Evolutionary conservation across 441 rosid genomes (phyloP), one percentile per base, ranked within the genome.

Genomic region (Gossypium gossypioides): DNA sequence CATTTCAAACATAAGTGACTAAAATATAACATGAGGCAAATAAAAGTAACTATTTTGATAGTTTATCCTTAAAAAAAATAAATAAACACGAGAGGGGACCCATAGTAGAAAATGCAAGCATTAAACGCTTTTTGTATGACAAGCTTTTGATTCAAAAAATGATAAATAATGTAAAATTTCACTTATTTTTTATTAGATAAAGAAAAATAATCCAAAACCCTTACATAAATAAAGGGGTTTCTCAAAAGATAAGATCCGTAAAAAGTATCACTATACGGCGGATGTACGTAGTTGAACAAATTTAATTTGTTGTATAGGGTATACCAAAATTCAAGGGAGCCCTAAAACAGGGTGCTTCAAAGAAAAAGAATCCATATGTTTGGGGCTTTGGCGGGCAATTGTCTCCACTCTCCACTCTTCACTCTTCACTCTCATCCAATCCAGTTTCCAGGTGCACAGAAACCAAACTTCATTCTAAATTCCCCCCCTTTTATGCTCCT

Each of bases 381-480:
- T 68, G 10, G 10, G 21, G 15, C 16, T 27, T 51, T 27, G 60
- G 60, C 72, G 71, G 71, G 71, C 16, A 50, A 67, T 68, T 21
- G 6, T 19, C 18, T 37, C 50, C 10, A 27, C 71, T 19, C 68
- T 19, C 29, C 68, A 27, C 71, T 19, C 68, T 21, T 12, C 68
- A 12, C 32, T 19, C 52, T 32, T 15, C 19, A 58, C 19, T 63
- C 32, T 64, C 68, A 19, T 12, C 68, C 10, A 6, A 2, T 12
- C 68, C 10, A 6, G 3, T 27, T 5, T 4, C 25, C 58, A 51
- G 59, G 27, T 48, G 16, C 29, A 21, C 59, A 50, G 1, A 48
- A 50, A 50, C 18, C 19, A 46, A 15, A 24, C 5, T 37, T 37
- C 42, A 37, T 37, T 37, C 42, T 37, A 37, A 7, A 37, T 37